Evolutionary conservation across 495 filamentous ascomycete genomes (phyloP).

Genomic region (Trichoderma parareesei): DNA sequence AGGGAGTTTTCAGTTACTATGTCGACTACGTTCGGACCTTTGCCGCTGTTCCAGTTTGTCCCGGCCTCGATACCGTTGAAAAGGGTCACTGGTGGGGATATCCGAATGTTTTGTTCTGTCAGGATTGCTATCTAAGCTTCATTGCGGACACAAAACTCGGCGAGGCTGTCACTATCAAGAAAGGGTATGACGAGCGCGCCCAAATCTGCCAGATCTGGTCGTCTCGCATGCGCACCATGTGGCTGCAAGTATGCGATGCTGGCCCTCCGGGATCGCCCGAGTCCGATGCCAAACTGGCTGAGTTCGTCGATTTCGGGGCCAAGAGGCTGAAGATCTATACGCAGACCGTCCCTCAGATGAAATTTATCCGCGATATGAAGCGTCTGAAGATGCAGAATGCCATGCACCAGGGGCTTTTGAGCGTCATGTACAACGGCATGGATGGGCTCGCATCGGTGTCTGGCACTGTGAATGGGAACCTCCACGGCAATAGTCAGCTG

Average conservation of each 20-base stretch:
- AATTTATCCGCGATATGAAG: background rate
- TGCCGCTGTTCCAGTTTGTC: background rate
- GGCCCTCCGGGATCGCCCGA: background rate
- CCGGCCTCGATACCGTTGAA: background rate
- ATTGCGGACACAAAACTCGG: background rate
- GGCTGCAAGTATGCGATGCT: background rate
- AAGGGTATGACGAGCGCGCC: background rate
- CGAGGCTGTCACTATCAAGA: background rate
- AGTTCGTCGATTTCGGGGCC: background rate
- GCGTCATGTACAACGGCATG: background rate
- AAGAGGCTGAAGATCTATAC: background rate
- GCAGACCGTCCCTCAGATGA: background rate
- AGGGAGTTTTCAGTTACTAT: slow-evolving; percentile 1
- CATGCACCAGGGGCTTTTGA: background rate
- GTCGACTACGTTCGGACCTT: background rate
- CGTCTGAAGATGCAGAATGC: background rate
- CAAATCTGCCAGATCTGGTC: slow-evolving; percentile 2
- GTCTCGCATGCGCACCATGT: slow-evolving; percentile 1
- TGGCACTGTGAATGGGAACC: background rate
- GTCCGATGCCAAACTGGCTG: background rate
- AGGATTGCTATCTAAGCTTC: slow-evolving; percentile 1
- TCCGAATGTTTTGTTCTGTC: background rate
- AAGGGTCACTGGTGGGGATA: background rate
- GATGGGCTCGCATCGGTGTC: background rate
- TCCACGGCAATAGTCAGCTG: background rate